Evolutionary conservation across 495 filamentous ascomycete species (phyloP).

Genomic region (Sporormia fimetaria): DNA sequence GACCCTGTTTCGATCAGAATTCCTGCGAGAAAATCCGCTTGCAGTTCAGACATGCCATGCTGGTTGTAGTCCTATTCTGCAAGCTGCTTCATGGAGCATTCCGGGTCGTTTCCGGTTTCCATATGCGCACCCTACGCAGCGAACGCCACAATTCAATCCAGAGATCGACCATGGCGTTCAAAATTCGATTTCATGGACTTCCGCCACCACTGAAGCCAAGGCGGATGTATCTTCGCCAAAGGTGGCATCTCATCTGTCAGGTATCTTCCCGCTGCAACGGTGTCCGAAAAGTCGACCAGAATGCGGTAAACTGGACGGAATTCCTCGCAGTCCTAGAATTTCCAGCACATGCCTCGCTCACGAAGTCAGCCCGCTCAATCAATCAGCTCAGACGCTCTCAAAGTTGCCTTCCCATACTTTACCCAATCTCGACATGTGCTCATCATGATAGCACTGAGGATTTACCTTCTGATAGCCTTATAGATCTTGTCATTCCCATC

Average conservation of each 20-base stretch:
- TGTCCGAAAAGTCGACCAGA: conserved; percentile 21
- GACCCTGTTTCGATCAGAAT: conserved; percentile 25
- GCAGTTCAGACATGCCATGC: conserved; percentile 19
- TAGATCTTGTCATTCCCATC: conserved; percentile 9
- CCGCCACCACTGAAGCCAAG: conserved; percentile 21
- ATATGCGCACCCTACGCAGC: conserved; percentile 14
- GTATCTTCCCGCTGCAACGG: conserved; percentile 14
- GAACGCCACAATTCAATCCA: conserved; percentile 13
- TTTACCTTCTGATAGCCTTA: conserved; percentile 22
- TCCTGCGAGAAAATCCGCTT: conserved; percentile 24
- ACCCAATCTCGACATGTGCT: conserved; percentile 26
- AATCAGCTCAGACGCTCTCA: too few species aligned
- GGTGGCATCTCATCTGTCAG: conserved; percentile 18
- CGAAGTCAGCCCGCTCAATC: too few species aligned
- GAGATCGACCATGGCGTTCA: conserved; percentile 16
- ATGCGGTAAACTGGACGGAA: conserved; percentile 20
- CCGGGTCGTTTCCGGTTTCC: conserved; percentile 17
- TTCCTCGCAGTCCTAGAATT: conserved; percentile 18
- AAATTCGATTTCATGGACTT: conserved; percentile 8
- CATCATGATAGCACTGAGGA: conserved; percentile 24
- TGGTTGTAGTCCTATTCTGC: conserved; percentile 11
- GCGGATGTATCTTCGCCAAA: conserved; percentile 8
- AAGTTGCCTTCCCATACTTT: too few species aligned
- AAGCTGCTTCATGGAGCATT: conserved; percentile 27
- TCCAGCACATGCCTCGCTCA: too few species aligned